phyloP scores from a whole-genome alignment of 164 flowering plant genomes.

The Piper betle region DNA sequence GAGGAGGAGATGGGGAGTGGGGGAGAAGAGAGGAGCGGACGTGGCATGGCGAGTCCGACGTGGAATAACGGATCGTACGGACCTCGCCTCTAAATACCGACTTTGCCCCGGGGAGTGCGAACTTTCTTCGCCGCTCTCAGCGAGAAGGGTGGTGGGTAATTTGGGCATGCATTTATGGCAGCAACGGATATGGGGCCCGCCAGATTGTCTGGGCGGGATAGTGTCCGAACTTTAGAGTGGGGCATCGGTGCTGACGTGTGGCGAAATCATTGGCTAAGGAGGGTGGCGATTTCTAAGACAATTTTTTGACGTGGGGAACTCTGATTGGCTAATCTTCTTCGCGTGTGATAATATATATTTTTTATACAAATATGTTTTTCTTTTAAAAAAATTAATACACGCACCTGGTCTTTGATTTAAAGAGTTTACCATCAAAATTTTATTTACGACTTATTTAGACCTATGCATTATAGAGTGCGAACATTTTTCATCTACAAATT shows the following conservation, averaged over 20 bases:
- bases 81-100: not conserved
- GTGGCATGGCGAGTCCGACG: not conserved
- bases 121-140: not conserved
- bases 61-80: not conserved
- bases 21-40: not conserved
- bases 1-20: not conserved
- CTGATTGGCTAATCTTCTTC: no score
- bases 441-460: no score
- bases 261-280: no score
- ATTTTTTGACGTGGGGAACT: no score
- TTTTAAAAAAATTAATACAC: no score
- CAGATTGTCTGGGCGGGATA: not conserved
- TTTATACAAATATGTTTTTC: no score
- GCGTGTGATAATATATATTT: no score
- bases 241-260: not conserved
- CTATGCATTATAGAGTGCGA: no score
- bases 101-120: not conserved
- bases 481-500: no score
- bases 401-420: no score
- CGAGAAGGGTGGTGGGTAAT: not conserved
- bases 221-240: not conserved
- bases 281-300: no score
- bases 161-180: not conserved
- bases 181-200: not conserved
- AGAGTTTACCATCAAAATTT: no score